Conservation (phyloP, 2,329 filamentous ascomycete species). For the Sarocladium strictum region DNA sequence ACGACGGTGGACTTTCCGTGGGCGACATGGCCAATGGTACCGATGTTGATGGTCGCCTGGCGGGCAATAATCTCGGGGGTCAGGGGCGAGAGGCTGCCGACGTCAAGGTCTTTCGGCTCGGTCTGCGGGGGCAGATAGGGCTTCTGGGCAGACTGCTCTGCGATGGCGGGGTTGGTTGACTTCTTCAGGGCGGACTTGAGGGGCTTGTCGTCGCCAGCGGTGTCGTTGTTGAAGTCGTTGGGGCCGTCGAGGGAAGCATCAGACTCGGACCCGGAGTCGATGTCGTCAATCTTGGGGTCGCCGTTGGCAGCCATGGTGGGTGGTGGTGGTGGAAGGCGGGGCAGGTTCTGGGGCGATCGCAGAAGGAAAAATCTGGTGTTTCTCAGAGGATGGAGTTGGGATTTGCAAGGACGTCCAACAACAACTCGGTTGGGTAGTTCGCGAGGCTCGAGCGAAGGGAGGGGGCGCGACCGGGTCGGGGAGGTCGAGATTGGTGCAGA, state of each 20-base stretch:
- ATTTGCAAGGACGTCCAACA: neutral
- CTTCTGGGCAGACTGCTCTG: constrained; percentile 48
- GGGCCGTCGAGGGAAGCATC: constrained; percentile 56
- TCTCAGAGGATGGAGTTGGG: neutral
- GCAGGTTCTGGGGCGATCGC: constrained; percentile 15
- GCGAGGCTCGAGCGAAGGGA: neutral
- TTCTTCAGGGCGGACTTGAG: constrained; percentile 87
- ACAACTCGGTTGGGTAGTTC: neutral
- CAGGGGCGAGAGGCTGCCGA: constrained; percentile 72
- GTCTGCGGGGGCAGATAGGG: constrained; percentile 75
- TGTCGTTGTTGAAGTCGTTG: constrained; percentile 38
- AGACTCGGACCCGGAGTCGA: constrained; percentile 65
- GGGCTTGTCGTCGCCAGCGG: constrained; percentile 55
- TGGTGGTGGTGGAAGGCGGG: constrained; percentile 33
- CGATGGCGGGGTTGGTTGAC: constrained; percentile 42
- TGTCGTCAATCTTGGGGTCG: constrained; percentile 62
- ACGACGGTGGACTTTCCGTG: constrained; percentile 99
- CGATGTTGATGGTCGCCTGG: constrained; percentile 98
- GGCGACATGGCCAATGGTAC: constrained; percentile 96
- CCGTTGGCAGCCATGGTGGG: constrained; percentile 49
- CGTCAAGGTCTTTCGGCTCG: constrained; percentile 81
- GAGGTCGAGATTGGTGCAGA: neutral
- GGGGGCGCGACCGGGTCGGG: neutral
- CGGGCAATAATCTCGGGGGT: constrained; percentile 96
- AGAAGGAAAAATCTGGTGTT: neutral